phyloP scores from a whole-genome alignment of 352 stramenopile species.

The Phytophthora capsici region DNA sequence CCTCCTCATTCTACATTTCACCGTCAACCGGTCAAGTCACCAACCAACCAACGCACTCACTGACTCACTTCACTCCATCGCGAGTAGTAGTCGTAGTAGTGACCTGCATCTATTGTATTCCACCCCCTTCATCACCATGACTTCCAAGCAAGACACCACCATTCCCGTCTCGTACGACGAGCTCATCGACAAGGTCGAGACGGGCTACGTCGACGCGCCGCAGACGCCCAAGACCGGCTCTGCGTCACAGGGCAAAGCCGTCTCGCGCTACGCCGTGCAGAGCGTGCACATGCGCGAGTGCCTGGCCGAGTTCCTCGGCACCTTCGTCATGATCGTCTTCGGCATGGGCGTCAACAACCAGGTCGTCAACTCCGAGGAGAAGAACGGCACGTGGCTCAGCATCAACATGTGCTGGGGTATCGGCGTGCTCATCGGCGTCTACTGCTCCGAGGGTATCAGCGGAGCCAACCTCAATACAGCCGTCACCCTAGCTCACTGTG shows the following conservation, averaged over 20 bases:
- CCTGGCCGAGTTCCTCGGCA: constrained; percentile 53
- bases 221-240: not conserved
- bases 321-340: constrained; percentile 22
- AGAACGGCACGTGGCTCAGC: not conserved
- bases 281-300: constrained; percentile 36
- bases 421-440: no score
- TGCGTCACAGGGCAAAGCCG: not conserved
- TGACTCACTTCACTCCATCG: not conserved
- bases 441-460: no score
- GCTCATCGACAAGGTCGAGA: not conserved
- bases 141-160: not conserved
- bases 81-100: not conserved
- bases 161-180: not conserved
- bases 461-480: no score
- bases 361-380: constrained; percentile 22
- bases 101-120: not conserved
- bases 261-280: not conserved
- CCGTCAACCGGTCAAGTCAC: not conserved
- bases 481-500: not conserved
- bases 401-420: no score
- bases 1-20: constrained; percentile 1
- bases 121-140: not conserved
- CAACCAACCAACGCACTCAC: not conserved
- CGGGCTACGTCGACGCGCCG: not conserved
- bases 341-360: constrained; percentile 39